A percentile compares a stretch with the other conserved stretches of the same genome.
Evolutionary conservation across 2,329 filamentous ascomycete species (phyloP).

Genomic region (Sclerotinia glacialis): DNA sequence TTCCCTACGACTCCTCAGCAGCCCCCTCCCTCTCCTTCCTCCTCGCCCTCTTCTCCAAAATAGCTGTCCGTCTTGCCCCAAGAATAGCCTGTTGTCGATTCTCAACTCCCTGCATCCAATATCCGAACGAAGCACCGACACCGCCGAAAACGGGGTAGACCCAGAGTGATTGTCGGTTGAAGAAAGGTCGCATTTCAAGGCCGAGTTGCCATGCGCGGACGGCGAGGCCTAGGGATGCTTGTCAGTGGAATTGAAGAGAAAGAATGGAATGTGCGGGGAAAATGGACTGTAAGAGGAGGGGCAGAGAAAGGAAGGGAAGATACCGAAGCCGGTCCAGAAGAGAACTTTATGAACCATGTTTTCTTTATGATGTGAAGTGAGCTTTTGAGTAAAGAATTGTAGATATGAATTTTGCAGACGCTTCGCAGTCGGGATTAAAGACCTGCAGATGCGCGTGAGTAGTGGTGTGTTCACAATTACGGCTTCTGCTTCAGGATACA

Average conservation of each 20-base stretch:
- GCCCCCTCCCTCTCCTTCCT: slow-evolving; percentile 64
- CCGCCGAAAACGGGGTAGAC: slow-evolving; percentile 86
- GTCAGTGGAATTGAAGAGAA: slow-evolving; percentile 5
- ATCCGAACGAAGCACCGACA: slow-evolving; percentile 87
- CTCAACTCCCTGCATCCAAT: slow-evolving; percentile 93
- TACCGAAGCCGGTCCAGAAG: slow-evolving; percentile 93
- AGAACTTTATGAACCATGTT: slow-evolving; percentile 55
- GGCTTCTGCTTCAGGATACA: slow-evolving; percentile 11
- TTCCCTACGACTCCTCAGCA: slow-evolving; percentile 36
- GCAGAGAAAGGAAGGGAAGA: slow-evolving; percentile 39
- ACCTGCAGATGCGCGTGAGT: slow-evolving; percentile 1
- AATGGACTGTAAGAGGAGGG: not conserved
- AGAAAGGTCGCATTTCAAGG: slow-evolving; percentile 95
- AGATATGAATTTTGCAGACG: not conserved
- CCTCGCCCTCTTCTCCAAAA: slow-evolving; percentile 87
- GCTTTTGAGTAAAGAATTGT: not conserved
- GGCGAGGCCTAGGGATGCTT: slow-evolving; percentile 70
- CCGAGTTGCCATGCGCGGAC: slow-evolving; percentile 95
- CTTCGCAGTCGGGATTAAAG: not conserved
- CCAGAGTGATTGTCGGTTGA: slow-evolving; percentile 81
- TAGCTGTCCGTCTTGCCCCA: slow-evolving; percentile 70
- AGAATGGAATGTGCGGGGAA: slow-evolving; percentile 20
- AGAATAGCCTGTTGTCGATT: slow-evolving; percentile 75
- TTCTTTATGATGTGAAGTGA: slow-evolving; percentile 11
- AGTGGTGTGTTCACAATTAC: slow-evolving; percentile 1